Base-by-base conservation (phyloP, 768 basidiomycete species). In the Tricholomella constricta region DNA sequence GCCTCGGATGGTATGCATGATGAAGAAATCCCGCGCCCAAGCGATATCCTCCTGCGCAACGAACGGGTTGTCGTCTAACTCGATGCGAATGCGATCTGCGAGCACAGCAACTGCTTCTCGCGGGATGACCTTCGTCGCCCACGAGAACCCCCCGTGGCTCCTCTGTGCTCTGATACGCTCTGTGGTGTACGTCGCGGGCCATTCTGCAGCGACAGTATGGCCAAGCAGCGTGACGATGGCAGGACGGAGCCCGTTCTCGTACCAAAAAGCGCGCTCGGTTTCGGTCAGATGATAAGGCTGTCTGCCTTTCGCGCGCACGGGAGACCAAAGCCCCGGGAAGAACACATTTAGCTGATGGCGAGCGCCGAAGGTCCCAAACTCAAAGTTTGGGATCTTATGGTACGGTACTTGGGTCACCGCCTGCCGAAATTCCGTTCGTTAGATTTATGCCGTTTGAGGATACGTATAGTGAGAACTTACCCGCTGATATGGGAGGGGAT, bases 1-100 rank as follows among this genome's bases (percentile, higher is more conserved):
- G 0, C 69, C 70, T 2, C 62, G 55, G 14, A 71, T 55, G 4
- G 67, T 66, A 32, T 70, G 66, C 2, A 71, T 57, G 23, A 72
- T 56, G 14, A 66, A 59, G 19, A 70, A 58, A 8, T 52, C 52
- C 0, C 14, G 3, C 0, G 56, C 63, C 68, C 64, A 69, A n/a
- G n/a, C n/a, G n/a, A n/a, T n/a, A n/a, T n/a, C n/a, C n/a, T n/a
- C n/a, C n/a, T n/a, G n/a, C 0, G 40, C 26, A 7, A 55, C 10
- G 36, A 19, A 19, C 11, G 32, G 17, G 15, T 59, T 45, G 12
- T 43, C 27, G 1, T 9, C n/a, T 0, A 65, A 45, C 1, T 49
- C 6, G 0, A 14, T 19, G 12, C 65, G 62, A 19, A 72, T 62
- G 1, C 8, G 2, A 6, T 55, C 46, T 1, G 45, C 57, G 2